phyloP scores from a whole-genome alignment of 495 filamentous ascomycete species.

The Amorphotheca resinae region DNA sequence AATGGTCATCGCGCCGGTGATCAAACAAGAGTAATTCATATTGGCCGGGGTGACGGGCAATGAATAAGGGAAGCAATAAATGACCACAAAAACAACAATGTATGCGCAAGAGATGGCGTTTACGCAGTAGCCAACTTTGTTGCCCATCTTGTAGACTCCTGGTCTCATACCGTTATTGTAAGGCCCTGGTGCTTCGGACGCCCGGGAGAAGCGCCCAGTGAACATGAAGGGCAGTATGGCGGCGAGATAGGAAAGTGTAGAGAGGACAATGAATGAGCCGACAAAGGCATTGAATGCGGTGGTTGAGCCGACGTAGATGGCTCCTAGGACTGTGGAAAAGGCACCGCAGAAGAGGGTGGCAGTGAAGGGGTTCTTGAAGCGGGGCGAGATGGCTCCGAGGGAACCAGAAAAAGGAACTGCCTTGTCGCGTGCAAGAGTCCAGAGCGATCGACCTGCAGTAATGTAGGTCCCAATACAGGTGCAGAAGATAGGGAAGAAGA shows the following conservation, averaged over 20 bases:
- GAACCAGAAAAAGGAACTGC: slow-evolving; percentile 31
- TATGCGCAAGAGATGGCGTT: slow-evolving; percentile 43
- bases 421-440: slow-evolving; percentile 65
- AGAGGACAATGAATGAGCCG: slow-evolving; percentile 49
- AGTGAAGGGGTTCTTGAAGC: slow-evolving; percentile 43
- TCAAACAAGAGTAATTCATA: slow-evolving; percentile 39
- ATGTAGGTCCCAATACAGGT: slow-evolving; percentile 37
- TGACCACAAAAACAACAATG: slow-evolving; percentile 49
- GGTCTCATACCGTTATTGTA: slow-evolving; percentile 19
- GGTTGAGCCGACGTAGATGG: slow-evolving; percentile 49
- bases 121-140: slow-evolving; percentile 37
- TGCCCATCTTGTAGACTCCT: slow-evolving; percentile 49
- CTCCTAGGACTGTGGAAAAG: slow-evolving; percentile 44
- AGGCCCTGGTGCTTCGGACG: slow-evolving; percentile 1
- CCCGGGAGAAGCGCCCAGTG: slow-evolving; percentile 29
- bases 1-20: slow-evolving; percentile 9
- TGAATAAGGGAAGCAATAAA: slow-evolving; percentile 52
- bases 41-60: slow-evolving; percentile 34
- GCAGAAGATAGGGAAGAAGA: slow-evolving; percentile 50
- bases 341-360: slow-evolving; percentile 43
- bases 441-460: slow-evolving; percentile 33
- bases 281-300: slow-evolving; percentile 59
- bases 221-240: slow-evolving; percentile 57
- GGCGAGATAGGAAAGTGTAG: slow-evolving; percentile 50
- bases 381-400: slow-evolving; percentile 26